Evolutionary conservation across 2,329 filamentous ascomycete species (phyloP).

Genomic region (Podosphaera aphanis): DNA sequence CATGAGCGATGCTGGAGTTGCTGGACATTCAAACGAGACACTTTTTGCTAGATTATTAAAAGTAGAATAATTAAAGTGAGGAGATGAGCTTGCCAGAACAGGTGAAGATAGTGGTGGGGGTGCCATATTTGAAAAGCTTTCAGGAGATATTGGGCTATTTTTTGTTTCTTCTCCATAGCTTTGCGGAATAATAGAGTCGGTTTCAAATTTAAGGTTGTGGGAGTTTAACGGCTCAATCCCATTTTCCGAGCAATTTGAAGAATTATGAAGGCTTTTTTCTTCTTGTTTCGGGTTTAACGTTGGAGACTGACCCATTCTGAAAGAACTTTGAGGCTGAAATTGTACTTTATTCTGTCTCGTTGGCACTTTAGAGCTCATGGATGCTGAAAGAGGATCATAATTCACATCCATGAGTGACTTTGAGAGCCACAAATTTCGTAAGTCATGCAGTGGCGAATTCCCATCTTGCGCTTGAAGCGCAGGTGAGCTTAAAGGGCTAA

Average conservation of each 20-base stretch:
- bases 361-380: conserved; percentile 7
- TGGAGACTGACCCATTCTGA: conserved; percentile 18
- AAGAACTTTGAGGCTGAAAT: conserved; percentile 8
- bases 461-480: conserved; percentile 52
- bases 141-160: conserved; percentile 40
- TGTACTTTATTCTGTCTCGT: conserved; percentile 10
- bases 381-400: conserved; percentile 11
- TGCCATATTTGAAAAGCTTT: conserved; percentile 40
- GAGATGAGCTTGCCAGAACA: conserved; percentile 40
- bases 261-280: conserved; percentile 22
- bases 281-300: conserved; percentile 20
- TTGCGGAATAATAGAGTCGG: conserved; percentile 7
- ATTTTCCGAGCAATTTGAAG: conserved; percentile 19
- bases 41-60: conserved; percentile 17
- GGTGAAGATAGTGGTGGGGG: conserved; percentile 43
- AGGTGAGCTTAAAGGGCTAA: conserved; percentile 64
- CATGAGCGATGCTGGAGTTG: conserved; percentile 77
- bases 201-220: conserved; percentile 15
- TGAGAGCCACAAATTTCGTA: conserved; percentile 17
- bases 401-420: conserved; percentile 15
- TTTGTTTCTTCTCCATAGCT: conserved; percentile 30
- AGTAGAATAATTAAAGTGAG: conserved; percentile 36
- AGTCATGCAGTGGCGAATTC: conserved; percentile 18
- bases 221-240: conserved; percentile 17
- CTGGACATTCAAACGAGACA: conserved; percentile 28